Evolutionary conservation across 139 green algal species (phyloP).

Genomic region (Gonium pectorale): DNA sequence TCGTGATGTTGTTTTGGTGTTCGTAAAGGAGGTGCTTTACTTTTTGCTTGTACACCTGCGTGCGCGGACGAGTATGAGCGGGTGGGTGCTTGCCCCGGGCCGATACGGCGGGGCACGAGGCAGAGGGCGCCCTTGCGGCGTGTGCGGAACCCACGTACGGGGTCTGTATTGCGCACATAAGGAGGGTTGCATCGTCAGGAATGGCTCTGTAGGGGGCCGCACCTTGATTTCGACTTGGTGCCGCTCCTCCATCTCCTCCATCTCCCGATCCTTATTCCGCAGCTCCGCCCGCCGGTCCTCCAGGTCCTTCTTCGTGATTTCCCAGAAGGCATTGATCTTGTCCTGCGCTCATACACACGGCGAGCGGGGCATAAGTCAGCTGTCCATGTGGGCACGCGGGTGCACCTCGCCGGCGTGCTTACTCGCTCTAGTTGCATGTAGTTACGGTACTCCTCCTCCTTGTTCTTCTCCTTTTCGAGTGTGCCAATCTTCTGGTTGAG

Average conservation of each 20-base stretch:
- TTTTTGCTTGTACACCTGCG: conserved; percentile 93
- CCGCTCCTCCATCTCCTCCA: conserved; percentile 91
- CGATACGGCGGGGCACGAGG: neutral
- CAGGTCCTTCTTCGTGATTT: conserved; percentile 93
- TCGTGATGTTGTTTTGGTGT: conserved; percentile 90
- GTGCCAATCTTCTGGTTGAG: conserved; percentile 80
- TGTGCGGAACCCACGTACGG: too few relatives aligned
- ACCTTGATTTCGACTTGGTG: conserved; percentile 92
- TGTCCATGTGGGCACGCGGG: conserved; percentile 7
- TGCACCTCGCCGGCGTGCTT: neutral
- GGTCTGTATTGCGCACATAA: too few relatives aligned
- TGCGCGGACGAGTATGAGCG: neutral
- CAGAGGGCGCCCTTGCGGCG: too few relatives aligned
- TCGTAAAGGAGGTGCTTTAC: conserved; percentile 97
- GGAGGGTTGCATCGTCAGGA: too few relatives aligned
- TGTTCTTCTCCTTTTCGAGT: conserved; percentile 90
- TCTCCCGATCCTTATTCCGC: conserved; percentile 89
- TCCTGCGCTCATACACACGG: conserved; percentile 71
- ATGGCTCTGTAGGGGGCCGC: too few relatives aligned
- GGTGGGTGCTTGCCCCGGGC: too few relatives aligned
- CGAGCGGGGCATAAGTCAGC: neutral
- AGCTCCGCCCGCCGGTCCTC: conserved; percentile 84
- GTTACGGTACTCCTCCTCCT: conserved; percentile 91
- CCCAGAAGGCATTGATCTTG: conserved; percentile 95
- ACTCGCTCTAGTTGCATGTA: conserved; percentile 95